Evolutionary conservation across 371 early-diverging fungal genomes (phyloP), one percentile per base, ranked within the genome.

Genomic region (Amoeboaphelidium protococcarum): DNA sequence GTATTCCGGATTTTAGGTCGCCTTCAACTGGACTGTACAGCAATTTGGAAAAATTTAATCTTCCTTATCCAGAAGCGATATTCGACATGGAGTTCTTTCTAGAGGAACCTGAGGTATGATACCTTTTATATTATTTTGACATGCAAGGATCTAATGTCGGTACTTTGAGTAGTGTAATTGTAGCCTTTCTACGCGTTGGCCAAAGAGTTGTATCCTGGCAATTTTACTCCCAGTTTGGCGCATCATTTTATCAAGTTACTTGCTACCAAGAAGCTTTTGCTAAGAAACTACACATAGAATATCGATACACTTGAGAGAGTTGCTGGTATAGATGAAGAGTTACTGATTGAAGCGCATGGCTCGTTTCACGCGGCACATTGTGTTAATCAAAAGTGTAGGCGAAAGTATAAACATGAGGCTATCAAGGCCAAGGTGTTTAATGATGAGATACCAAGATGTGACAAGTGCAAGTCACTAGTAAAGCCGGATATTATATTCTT

Each of bases 401-500:
- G 59, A 31, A 52, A 52, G 44, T 65, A 56, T 53, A 47, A 59
- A 13, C 56, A 57, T 31, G 55, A 56, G 12, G 65, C 63, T 58
- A 54, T 73, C 40, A 54, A 58, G 42, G 47, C 46, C 1, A 48
- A 42, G 26, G 55, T 66, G 13, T 42, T 22, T n/a, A 50, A 51
- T 3, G 71, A 64, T n/a, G 51, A 61, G 44, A 71, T 82, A 4
- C 81, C 88, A 13, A 53, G 56, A 20, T 89, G 87, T 55, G 41
- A 47, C 19, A 21, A 54, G 12, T 87, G 86, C 56, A 52, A 60
- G 31, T 72, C 74, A 12, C 59, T 78, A 21, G 72, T 92, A 50
- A 92, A 92, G 54, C 91, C 91, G 1, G 77, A 83, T 51, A 94
- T 94, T 46, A 79, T 81, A 0, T 94, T 94, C 52, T 94, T 94